Evolutionary conservation across 495 filamentous ascomycete species (phyloP).

Genomic region (Xylaria nigripes): DNA sequence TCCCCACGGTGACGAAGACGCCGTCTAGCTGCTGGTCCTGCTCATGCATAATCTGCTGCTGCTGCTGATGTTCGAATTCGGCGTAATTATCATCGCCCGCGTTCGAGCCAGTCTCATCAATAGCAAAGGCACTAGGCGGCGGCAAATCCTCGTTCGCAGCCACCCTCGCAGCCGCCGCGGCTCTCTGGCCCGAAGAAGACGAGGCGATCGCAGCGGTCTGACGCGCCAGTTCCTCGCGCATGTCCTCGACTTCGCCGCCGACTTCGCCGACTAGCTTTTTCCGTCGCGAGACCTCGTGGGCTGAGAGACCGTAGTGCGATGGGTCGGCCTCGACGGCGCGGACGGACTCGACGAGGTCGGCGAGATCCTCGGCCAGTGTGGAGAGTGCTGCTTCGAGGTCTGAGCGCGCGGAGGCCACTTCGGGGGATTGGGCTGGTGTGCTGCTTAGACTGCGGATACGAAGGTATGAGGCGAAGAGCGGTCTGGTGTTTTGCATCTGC

Average conservation of each 20-base stretch:
- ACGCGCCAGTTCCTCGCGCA: slow-evolving; percentile 70
- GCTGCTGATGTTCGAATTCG: slow-evolving; percentile 87
- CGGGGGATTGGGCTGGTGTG: slow-evolving; percentile 52
- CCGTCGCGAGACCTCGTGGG: slow-evolving; percentile 72
- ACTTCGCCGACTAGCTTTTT: slow-evolving; percentile 81
- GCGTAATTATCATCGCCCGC: slow-evolving; percentile 55
- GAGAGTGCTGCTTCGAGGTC: slow-evolving; percentile 74
- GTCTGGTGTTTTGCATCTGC: slow-evolving; percentile 67
- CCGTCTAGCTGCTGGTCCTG: slow-evolving; percentile 90
- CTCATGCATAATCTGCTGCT: slow-evolving; percentile 85
- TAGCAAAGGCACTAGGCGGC: slow-evolving; percentile 61
- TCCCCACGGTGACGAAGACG: slow-evolving; percentile 88
- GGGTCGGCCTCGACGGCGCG: slow-evolving; percentile 84
- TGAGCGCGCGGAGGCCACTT: slow-evolving; percentile 70
- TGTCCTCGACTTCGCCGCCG: slow-evolving; percentile 78
- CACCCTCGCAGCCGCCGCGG: slow-evolving; percentile 18
- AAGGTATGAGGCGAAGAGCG: slow-evolving; percentile 88
- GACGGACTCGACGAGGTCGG: slow-evolving; percentile 83
- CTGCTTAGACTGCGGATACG: slow-evolving; percentile 80
- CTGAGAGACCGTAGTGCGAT: slow-evolving; percentile 76
- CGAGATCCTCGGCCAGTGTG: slow-evolving; percentile 74
- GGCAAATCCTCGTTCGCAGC: slow-evolving; percentile 46
- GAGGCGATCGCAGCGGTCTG: slow-evolving; percentile 19
- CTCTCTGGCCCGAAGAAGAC: slow-evolving; percentile 10
- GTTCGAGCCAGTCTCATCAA: slow-evolving; percentile 36